A percentile compares a stretch with the other conserved stretches of the same genome.
Evolutionary conservation across 2,329 filamentous ascomycete genomes (phyloP).

Genomic region (Aspergillus fischeri): DNA sequence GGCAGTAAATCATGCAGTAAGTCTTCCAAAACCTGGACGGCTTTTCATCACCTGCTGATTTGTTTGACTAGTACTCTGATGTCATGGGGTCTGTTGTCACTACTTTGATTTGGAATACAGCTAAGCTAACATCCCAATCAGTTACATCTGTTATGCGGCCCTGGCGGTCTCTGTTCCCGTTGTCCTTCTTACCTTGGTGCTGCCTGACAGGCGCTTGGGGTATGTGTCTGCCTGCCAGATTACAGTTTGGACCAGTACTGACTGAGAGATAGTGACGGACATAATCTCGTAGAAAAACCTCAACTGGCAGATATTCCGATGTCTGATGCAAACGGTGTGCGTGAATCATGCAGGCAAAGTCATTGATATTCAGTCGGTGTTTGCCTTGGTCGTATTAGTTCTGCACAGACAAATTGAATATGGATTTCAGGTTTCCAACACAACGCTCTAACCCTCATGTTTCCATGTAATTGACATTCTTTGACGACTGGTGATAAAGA

Average conservation of each 20-base stretch:
- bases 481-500: neutral
- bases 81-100: conserved; percentile 20
- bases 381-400: no score
- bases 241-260: neutral
- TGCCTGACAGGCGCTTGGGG: conserved; percentile 27
- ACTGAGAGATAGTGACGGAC: conserved; percentile 12
- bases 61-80: conserved; percentile 22
- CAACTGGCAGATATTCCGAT: no score
- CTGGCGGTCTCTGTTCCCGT: conserved; percentile 26
- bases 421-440: no score
- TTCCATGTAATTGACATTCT: neutral
- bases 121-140: conserved; percentile 5
- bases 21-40: neutral
- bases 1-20: conserved; percentile 41
- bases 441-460: neutral
- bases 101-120: neutral
- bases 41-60: conserved; percentile 5
- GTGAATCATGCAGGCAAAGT: no score
- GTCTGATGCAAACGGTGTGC: no score
- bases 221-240: conserved; percentile 6
- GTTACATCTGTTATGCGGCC: conserved; percentile 29
- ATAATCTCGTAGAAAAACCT: conserved; percentile 16
- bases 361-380: no score
- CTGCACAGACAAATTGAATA: no score
- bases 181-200: conserved; percentile 22